Base-by-base conservation (phyloP, 768 basidiomycete species). In the Suillus bovinus region DNA sequence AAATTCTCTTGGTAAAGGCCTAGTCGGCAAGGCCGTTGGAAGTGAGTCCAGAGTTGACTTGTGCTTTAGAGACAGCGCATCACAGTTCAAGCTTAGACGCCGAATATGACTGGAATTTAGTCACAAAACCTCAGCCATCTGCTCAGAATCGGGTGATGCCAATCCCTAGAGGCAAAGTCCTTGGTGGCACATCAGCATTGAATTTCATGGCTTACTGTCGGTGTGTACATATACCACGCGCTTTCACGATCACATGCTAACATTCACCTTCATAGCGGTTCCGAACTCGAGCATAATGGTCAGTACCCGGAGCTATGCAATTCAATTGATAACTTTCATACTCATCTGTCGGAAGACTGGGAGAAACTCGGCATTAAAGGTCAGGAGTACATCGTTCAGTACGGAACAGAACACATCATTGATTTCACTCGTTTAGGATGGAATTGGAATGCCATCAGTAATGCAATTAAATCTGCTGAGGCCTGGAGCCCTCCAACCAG, bases 221-320 rank as follows among this genome's bases (percentile, higher is more conserved):
- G 50, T 38, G 33, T 16, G 50, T 38, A 31, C 13, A 38, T 27
- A 29, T 20, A 4, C n/a, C 11, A 56, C 17, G 14, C n/a, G 4
- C 44, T 31, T 36, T n/a, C 50, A 20, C n/a, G 27, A 36, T 14
- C 17, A 31, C 13, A 56, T 38, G 3, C 20, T n/a, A 50, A 50
- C 27, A 16, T 38, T 24, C 10, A 20, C 22, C 49, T 24, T 34
- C 9, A 50, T 20, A 67, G 60, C 11, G 68, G 62, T 38, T 63
- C 68, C 34, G 57, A 39, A 41, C 60, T 70, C 60, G 66, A 70
- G 33, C 62, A 61, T 39, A 60, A 67, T 6, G 62, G 61, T 68
- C 22, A 27, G 62, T 34, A 6, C 38, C 5, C 17, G 2, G 5
- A 27, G 5, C 17, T 5, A 29, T 38, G 39, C 24, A 8, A 39